Percentiles rank a stretch among this genome's conserved stretches.
Evolutionary conservation across 2,329 filamentous ascomycete genomes (phyloP).

Genomic region (Penicillium sp.): DNA sequence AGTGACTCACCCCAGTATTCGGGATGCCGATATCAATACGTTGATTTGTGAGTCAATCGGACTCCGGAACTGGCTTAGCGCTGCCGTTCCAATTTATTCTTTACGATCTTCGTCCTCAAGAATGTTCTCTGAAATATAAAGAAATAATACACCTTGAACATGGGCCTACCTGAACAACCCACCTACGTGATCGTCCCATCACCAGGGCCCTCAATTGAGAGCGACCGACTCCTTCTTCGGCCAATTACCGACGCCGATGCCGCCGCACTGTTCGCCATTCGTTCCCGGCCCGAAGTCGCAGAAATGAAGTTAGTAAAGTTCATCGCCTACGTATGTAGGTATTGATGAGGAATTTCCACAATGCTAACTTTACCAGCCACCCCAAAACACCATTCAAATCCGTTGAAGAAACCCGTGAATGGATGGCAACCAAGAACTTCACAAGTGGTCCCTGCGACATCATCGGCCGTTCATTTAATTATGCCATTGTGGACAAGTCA

Average conservation of each 20-base stretch:
- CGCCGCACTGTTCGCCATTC: conserved; percentile 24
- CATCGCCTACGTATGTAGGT: too few species aligned
- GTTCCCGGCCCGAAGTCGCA: conserved; percentile 25
- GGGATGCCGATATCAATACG: background rate
- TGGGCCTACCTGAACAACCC: conserved; percentile 14
- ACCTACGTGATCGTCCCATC: conserved; percentile 14
- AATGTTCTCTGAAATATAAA: background rate
- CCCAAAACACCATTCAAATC: conserved; percentile 24
- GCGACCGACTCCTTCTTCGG: conserved; percentile 22
- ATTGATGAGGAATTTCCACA: background rate
- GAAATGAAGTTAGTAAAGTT: conserved; percentile 19
- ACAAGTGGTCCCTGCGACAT: conserved; percentile 15
- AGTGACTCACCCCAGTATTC: background rate
- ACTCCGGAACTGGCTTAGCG: background rate
- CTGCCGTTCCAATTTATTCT: background rate
- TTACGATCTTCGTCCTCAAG: background rate
- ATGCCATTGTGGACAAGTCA: conserved; percentile 22
- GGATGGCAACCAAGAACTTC: conserved; percentile 25
- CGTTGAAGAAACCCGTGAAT: conserved; percentile 23
- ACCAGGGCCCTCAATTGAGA: conserved; percentile 14
- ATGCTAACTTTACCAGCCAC: conserved; percentile 14
- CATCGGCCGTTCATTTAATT: conserved; percentile 24
- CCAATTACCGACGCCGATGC: conserved; percentile 22
- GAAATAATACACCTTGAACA: background rate
- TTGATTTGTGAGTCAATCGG: background rate